These are phyloP conservation scores for Bretschneidera sinensis DNA, from an alignment of 345 rosid species.

Conservation along the genomic window DNA sequence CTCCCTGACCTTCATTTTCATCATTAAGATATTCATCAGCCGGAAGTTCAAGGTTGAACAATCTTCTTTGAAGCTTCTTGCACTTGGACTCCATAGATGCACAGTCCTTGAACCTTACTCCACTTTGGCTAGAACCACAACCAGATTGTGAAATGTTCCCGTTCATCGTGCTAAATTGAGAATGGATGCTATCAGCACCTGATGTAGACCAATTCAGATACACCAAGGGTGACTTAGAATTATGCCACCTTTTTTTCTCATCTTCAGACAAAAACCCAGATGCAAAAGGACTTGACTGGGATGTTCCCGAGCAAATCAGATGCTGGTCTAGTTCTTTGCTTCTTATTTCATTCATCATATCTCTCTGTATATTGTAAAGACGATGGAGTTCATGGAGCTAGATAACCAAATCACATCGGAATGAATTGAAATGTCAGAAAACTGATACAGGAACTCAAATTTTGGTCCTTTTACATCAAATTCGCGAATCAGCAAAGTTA, in stretches of 20 bases:
- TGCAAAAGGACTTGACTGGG: slow-evolving; percentile 23
- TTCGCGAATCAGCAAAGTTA: neutral
- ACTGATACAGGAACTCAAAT: neutral
- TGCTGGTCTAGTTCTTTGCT: slow-evolving; percentile 34
- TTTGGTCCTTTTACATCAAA: neutral
- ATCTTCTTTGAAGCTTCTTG: slow-evolving; percentile 37
- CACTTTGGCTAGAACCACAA: slow-evolving; percentile 26
- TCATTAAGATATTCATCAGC: slow-evolving; percentile 45
- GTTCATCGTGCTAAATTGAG: slow-evolving; percentile 28
- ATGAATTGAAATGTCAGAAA: slow-evolving; percentile 13
- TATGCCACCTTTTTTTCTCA: slow-evolving; percentile 12
- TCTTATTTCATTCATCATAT: slow-evolving; percentile 69
- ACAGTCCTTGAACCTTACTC: slow-evolving; percentile 23
- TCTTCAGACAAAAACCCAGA: slow-evolving; percentile 24
- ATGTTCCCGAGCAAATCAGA: slow-evolving; percentile 22
- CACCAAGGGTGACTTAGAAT: slow-evolving; percentile 10
- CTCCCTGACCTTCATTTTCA: slow-evolving; percentile 29
- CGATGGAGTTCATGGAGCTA: slow-evolving; percentile 76
- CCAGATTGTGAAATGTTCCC: slow-evolving; percentile 33
- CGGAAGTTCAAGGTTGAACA: slow-evolving; percentile 61
- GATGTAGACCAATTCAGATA: slow-evolving; percentile 20
- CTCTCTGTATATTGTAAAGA: slow-evolving; percentile 56
- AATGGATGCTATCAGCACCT: slow-evolving; percentile 38
- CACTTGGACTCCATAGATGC: slow-evolving; percentile 30
- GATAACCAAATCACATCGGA: slow-evolving; percentile 8